Evolutionary conservation across 169 alveolate species (phyloP).

Genomic region (Cryptosporidium parvum): DNA sequence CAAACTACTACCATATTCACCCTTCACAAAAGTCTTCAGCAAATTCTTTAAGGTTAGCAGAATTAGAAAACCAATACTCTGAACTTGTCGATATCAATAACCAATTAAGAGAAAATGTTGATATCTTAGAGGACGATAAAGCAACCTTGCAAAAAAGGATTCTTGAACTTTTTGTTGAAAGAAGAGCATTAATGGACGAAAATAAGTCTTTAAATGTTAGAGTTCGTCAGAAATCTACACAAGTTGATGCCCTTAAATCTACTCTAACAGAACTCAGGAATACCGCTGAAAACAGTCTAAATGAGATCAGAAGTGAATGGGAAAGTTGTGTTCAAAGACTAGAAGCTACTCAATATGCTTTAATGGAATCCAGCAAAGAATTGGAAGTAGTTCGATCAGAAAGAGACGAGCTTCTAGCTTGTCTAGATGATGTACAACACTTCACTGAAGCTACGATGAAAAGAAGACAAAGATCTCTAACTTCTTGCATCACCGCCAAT

Average conservation of each 20-base stretch:
- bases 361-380: conserved; percentile 65
- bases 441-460: conserved; percentile 73
- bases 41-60: not conserved
- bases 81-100: conserved; percentile 48
- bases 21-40: not conserved
- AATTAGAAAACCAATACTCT: conserved; percentile 47
- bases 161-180: conserved; percentile 64
- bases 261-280: conserved; percentile 71
- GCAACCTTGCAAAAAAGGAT: conserved; percentile 72
- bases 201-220: conserved; percentile 34
- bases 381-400: conserved; percentile 62
- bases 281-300: conserved; percentile 64
- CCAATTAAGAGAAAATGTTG: conserved; percentile 51
- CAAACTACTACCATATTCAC: not conserved
- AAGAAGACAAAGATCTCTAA: conserved; percentile 54
- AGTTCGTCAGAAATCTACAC: conserved; percentile 54
- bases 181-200: conserved; percentile 63
- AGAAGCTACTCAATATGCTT: conserved; percentile 70
- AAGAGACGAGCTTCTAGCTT: conserved; percentile 71
- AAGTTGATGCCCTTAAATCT: conserved; percentile 69
- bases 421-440: conserved; percentile 73
- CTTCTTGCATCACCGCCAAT: not conserved
- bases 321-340: conserved; percentile 72
- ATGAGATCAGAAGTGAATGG: conserved; percentile 62
- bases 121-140: conserved; percentile 65